These are phyloP conservation scores for Xylaria polymorpha DNA, from an alignment of 2,329 filamentous ascomycete species.

Conservation along the genomic window DNA sequence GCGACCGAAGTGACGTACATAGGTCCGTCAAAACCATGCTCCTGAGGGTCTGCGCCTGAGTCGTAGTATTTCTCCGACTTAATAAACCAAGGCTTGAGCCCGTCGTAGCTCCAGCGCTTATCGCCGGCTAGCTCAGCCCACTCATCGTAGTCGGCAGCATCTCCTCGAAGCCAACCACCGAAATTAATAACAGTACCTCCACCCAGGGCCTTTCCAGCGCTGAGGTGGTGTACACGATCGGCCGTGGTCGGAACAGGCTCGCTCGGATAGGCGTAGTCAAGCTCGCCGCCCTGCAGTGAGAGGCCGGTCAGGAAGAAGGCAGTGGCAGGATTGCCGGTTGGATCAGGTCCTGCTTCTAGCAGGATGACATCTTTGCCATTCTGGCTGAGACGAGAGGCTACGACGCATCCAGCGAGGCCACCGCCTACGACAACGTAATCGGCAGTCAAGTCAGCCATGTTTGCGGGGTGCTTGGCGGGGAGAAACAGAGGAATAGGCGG, in stretches of 20 bases:
- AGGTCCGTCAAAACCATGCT: slow-evolving; percentile 15
- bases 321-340: slow-evolving; percentile 6
- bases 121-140: slow-evolving; percentile 8
- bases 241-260: slow-evolving; percentile 4
- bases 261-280: slow-evolving; percentile 14
- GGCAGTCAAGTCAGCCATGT: slow-evolving; percentile 7
- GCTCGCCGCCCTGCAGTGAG: slow-evolving; percentile 12
- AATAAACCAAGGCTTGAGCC: slow-evolving; percentile 10
- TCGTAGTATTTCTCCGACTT: slow-evolving; percentile 13
- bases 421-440: slow-evolving; percentile 10
- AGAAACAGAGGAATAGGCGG: not conserved
- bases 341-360: slow-evolving; percentile 11
- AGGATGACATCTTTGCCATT: slow-evolving; percentile 5
- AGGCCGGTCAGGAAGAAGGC: slow-evolving; percentile 13
- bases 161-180: slow-evolving; percentile 15
- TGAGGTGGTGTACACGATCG: slow-evolving; percentile 7
- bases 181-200: slow-evolving; percentile 12
- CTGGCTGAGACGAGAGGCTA: slow-evolving; percentile 10
- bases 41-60: slow-evolving; percentile 3
- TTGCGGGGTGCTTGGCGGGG: not conserved
- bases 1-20: slow-evolving; percentile 4
- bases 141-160: slow-evolving; percentile 14
- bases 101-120: slow-evolving; percentile 14
- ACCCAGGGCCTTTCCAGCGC: slow-evolving; percentile 12
- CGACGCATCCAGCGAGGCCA: slow-evolving; percentile 9